Percentiles rank a stretch among this genome's conserved stretches.
Evolutionary conservation across 1,139 yeast species (phyloP).

Genomic region (Pichia sp.): DNA sequence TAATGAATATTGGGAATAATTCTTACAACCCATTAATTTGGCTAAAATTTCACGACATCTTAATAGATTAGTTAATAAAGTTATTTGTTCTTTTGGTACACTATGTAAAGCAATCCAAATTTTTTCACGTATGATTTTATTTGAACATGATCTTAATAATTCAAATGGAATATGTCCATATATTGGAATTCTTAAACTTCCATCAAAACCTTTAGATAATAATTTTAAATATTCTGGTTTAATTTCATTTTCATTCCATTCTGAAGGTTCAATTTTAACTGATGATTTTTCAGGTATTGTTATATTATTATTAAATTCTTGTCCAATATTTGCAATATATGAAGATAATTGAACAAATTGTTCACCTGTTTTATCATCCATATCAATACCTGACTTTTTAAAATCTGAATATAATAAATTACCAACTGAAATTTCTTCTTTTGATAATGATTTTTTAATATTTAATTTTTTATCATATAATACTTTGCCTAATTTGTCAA

Average conservation of each 20-base stretch:
- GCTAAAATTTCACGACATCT: slow-evolving; percentile 69
- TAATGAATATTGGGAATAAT: slow-evolving; percentile 75
- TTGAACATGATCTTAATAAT: slow-evolving; percentile 54
- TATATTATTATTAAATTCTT: slow-evolving; percentile 61
- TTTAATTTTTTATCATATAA: slow-evolving; percentile 36
- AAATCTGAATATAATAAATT: slow-evolving; percentile 76
- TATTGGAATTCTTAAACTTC: slow-evolving; percentile 51
- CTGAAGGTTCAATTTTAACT: slow-evolving; percentile 26
- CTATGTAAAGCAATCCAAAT: slow-evolving; percentile 73
- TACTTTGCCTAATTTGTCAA: slow-evolving; percentile 51
- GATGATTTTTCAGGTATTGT: slow-evolving; percentile 37
- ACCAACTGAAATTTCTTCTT: slow-evolving; percentile 82
- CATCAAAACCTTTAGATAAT: slow-evolving; percentile 21
- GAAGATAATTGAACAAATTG: slow-evolving; percentile 77
- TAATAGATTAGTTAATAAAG: slow-evolving; percentile 52
- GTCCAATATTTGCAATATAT: slow-evolving; percentile 75
- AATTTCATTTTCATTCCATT: slow-evolving; percentile 23
- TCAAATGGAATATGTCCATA: slow-evolving; percentile 64
- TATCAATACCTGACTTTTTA: slow-evolving; percentile 82
- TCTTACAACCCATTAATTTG: slow-evolving; percentile 60
- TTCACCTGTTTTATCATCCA: slow-evolving; percentile 58
- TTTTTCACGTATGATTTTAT: slow-evolving; percentile 53
- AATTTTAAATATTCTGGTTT: slow-evolving; percentile 19
- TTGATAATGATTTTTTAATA: slow-evolving; percentile 38
- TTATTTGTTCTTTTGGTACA: slow-evolving; percentile 51